phyloP scores from a whole-genome alignment of 805 yeast genomes.

The Ogataea sp. region DNA sequence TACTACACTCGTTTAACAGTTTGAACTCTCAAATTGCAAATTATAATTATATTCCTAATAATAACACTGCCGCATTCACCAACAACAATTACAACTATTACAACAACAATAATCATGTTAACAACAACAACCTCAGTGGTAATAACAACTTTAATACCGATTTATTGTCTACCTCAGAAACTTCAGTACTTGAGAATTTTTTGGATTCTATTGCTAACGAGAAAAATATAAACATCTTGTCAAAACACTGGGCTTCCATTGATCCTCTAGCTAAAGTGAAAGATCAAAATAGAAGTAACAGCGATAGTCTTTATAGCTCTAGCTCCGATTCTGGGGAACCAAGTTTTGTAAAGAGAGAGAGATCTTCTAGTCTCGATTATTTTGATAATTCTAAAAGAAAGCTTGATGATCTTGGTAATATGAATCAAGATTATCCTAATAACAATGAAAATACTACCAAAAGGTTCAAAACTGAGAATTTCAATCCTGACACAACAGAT shows the following conservation, averaged over 20 bases:
- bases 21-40: constrained; percentile 10
- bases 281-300: too few species aligned
- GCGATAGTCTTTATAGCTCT: neutral
- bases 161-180: constrained; percentile 24
- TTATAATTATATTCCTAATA: neutral
- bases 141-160: constrained; percentile 8
- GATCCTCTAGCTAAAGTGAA: constrained; percentile 14
- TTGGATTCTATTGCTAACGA: constrained; percentile 29
- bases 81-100: too few species aligned
- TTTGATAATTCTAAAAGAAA: too few species aligned
- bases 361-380: too few species aligned
- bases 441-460: neutral
- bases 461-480: neutral
- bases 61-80: too few species aligned
- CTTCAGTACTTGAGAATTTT: constrained; percentile 26
- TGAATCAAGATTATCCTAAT: too few species aligned
- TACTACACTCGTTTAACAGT: constrained; percentile 21
- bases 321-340: neutral
- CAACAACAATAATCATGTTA: too few species aligned
- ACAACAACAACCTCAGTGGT: too few species aligned
- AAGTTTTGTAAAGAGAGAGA: too few species aligned
- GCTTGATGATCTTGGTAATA: too few species aligned
- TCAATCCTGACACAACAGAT: too few species aligned
- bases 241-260: constrained; percentile 25
- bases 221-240: constrained; percentile 16